A percentile compares a stretch with the other conserved stretches of the same genome.
These are phyloP conservation scores for Trametes pubescens DNA, from an alignment of 1,284 basidiomycete genomes.

Conservation along the genomic window DNA sequence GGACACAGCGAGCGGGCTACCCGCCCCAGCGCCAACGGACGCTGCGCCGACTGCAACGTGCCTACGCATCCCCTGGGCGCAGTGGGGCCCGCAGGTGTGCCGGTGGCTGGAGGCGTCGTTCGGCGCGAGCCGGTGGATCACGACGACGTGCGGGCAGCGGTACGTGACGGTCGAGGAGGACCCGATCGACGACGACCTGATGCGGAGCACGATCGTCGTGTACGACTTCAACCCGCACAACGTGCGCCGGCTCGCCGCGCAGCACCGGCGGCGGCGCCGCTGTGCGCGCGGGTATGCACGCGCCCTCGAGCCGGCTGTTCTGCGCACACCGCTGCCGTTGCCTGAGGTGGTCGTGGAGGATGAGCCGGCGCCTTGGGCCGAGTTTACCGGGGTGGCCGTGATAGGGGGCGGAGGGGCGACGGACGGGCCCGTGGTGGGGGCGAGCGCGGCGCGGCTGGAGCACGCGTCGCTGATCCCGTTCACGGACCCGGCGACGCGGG, in stretches of 20 bases:
- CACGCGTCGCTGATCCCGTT: slow-evolving; percentile 28
- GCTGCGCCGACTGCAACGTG: neutral
- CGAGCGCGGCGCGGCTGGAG: slow-evolving; percentile 10
- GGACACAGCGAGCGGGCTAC: neutral
- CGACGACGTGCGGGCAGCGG: slow-evolving; percentile 39
- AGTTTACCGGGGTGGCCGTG: no score
- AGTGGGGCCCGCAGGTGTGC: slow-evolving; percentile 34
- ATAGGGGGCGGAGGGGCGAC: neutral
- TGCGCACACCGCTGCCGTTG: no score
- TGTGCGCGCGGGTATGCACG: slow-evolving; percentile 14
- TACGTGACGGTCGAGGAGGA: slow-evolving; percentile 35
- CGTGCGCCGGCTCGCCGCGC: slow-evolving; percentile 27
- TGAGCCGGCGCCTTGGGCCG: no score
- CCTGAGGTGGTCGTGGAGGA: no score
- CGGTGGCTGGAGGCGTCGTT: slow-evolving; percentile 35
- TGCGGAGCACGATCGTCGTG: slow-evolving; percentile 31
- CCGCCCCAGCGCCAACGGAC: neutral
- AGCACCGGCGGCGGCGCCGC: slow-evolving; percentile 27
- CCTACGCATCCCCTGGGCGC: slow-evolving; percentile 27
- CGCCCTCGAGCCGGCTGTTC: slow-evolving; percentile 1
- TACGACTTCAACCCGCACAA: slow-evolving; percentile 38
- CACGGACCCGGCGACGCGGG: slow-evolving; percentile 29
- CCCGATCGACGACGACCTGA: slow-evolving; percentile 22
- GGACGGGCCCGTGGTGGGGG: neutral
- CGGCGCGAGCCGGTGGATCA: slow-evolving; percentile 38